Percentiles rank a stretch among this genome's conserved stretches.
These are phyloP conservation scores for Anthoceros angustus DNA, from an alignment of 225 moss, liverwort and hornwort genomes.

Conservation along the genomic window DNA sequence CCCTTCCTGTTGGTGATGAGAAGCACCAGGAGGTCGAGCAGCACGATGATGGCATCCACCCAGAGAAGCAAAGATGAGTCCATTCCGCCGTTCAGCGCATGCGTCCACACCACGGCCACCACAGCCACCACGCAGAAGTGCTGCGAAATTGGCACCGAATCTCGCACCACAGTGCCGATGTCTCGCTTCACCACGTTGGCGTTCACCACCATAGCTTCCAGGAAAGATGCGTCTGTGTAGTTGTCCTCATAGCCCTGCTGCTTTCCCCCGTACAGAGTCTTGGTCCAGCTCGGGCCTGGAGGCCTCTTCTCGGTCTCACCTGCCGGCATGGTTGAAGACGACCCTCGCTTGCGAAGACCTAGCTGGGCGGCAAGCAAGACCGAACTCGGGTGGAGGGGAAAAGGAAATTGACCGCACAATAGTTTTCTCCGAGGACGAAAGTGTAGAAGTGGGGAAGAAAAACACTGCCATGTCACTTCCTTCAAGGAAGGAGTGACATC, in stretches of 20 bases:
- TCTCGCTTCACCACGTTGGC: slow-evolving; percentile 70
- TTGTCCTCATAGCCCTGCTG: slow-evolving; percentile 75
- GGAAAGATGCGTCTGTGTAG: slow-evolving; percentile 59
- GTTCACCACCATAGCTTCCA: slow-evolving; percentile 83
- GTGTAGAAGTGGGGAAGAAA: no score
- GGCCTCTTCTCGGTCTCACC: no score
- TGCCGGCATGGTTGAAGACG: no score
- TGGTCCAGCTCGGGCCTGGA: slow-evolving; percentile 35
- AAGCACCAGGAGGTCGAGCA: slow-evolving; percentile 44
- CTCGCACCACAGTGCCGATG: slow-evolving; percentile 63
- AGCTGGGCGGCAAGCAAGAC: no score
- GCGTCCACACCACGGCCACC: slow-evolving; percentile 80
- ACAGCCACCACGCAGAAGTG: slow-evolving; percentile 84
- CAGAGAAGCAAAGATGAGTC: slow-evolving; percentile 44
- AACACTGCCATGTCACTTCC: no score
- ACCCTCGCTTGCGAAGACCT: no score
- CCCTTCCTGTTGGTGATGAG: slow-evolving; percentile 35
- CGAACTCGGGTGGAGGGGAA: no score
- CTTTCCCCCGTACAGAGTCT: slow-evolving; percentile 71
- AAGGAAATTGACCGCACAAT: no score
- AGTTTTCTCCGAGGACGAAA: no score
- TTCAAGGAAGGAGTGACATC: no score
- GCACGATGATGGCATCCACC: slow-evolving; percentile 49
- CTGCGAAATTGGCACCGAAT: slow-evolving; percentile 75
- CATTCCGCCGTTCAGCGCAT: slow-evolving; percentile 56